Evolutionary conservation across 306 rosid species (phyloP), one percentile per base, ranked within the genome.

Genomic region (Begonia peltatifolia): DNA sequence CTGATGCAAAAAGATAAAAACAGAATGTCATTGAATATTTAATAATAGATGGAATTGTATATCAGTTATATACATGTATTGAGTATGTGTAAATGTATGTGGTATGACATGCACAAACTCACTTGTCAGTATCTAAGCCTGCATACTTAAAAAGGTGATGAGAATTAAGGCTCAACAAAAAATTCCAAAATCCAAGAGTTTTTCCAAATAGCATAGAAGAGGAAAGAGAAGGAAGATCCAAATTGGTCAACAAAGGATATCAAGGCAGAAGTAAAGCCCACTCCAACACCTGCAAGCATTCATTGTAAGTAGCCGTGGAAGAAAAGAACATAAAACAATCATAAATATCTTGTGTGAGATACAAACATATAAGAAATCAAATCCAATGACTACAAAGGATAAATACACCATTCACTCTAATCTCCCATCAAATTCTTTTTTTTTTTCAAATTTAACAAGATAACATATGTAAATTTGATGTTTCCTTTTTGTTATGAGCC

Each of bases 101-200:
- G 14, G 11, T 10, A 10, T 2, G 12, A n/a, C n/a, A 44, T 44
- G 48, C 6, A 44, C 48, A 44, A 11, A 74, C 88, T 83, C 68
- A 90, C 99, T 77, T 90, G 82, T 90, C 99, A 75, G 83, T 77
- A 68, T 90, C 96, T 74, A 90, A 77, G 48, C 99, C 94, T 60
- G 99, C 99, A 83, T 90, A 90, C 95, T 90, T 90, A 58, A 90
- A 90, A 58, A 90, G 87, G 99, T 90, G 61, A 70, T 64, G 48
- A 57, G 46, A 63, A 81, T 86, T 83, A 86, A 86, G 92, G 99
- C 63, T 72, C 66, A 74, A 52, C 59, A 11, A 14, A 38, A 30
- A 5, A 30, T 30, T 30, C 9, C 38, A 30, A 5, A 30, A 0
- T 9, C 9, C 38, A 30, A 30, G 38, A 30, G 38, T 30, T 30